Base-by-base conservation (phyloP, 306 rosid species). In the Cicer chorassanicum region DNA sequence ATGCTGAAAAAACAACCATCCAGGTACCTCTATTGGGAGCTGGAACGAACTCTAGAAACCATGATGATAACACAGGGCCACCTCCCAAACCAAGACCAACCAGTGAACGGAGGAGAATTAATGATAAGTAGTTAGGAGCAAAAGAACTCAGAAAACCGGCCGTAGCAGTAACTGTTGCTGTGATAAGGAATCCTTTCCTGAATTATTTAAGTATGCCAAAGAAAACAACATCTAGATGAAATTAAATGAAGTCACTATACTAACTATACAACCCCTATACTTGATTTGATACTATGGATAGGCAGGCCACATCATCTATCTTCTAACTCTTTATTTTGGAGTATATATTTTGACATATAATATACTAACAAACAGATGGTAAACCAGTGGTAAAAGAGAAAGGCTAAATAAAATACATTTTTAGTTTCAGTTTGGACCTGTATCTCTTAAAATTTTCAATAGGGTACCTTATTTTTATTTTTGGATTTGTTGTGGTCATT, bases 1-100 rank as follows among this genome's bases (percentile, higher is more conserved):
- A 94, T 13, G 88, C 93, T 61, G 95, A 87, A 89, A 92, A 94
- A 74, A 87, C 68, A 84, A 92, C 96, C 99, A 94, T 94, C 99
- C 99, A 94, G 57, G 92, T 87, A 68, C 99, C 99, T 87, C 99
- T 87, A 74, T 79, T 87, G 56, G 96, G 93, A 62, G 97, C 89
- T 46, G 97, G 96, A 85, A 94, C 95, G 83, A 91, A 91, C 87
- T 94, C 97, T 54, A 94, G 84, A 86, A 91, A 91, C 97, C 95
- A 91, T 46, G 97, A 91, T 36, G 91, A 86, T 65, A 90, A 90
- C 21, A 91, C 98, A 55, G 91, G 98, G 69, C 93, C 96, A 62
- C 99, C 99, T 68, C 99, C 99, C 95, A 94, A 80, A 70, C 99
- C 99, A 86, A 94, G 15, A 62, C 99, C 99, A 59, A 94, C 99